Evolutionary conservation across 257 asterid genomes (phyloP), one percentile per base, ranked within the genome.

Genomic region (Rhazya stricta): DNA sequence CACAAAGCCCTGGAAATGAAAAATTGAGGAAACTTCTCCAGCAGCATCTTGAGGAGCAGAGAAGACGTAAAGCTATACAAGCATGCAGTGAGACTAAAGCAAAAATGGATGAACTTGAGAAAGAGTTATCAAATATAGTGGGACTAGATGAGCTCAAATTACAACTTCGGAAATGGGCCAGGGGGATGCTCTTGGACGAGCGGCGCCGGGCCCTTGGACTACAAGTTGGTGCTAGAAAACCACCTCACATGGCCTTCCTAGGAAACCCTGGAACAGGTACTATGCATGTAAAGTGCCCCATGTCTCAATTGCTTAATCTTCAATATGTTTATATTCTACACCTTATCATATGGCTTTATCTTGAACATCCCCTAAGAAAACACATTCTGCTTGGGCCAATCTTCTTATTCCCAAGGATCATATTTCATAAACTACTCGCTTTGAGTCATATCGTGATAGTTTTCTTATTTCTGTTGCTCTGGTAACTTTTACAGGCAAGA

Each of bases 181-280:
- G 89, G 83, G 98, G 99, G 48, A 86, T 94, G 97, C 94, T 94
- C 53, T 76, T 94, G 84, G 97, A 94, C 67, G 96, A 92, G 85
- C 86, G 96, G 79, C 99, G 98, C 15, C 88, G 85, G 46, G 87
- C 95, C 79, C 90, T 94, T 65, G 98, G 99, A 66, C 89, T 92
- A 45, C 85, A 86, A 81, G 89, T 92, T 74, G 96, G 96, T 53
- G 76, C 91, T 69, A 86, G 97, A 88, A 87, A 91, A 82, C 96
- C 91, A n/a, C 97, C 97, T 69, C 97, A 92, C 82, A 89, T 94
- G 97, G 99, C 97, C 76, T 94, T 94, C 77, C 93, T 94, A 48
- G 99, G 99, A 66, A 94, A 92, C 82, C 97, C 99, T 29, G 98
- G 99, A 80, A 94, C 97, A 81, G 99, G 97, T 89, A 41, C 62